Evolutionary conservation across 371 early-diverging fungal genomes (phyloP).

Genomic region (Aphelidium insulamus): DNA sequence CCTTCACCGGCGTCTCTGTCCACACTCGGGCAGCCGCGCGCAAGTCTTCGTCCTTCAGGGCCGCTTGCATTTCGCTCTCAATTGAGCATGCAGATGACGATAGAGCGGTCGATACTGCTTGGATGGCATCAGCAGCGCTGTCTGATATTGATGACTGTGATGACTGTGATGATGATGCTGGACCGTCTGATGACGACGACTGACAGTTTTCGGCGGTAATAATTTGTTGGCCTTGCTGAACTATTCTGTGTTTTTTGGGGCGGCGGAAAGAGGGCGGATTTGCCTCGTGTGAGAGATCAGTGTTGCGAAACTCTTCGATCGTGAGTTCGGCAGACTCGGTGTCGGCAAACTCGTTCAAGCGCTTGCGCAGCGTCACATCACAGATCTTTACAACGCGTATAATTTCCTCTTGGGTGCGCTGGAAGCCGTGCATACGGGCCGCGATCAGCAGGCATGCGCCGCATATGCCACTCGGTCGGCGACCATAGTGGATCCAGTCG

Average conservation of each 20-base stretch:
- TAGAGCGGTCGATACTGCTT: background rate
- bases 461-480: slow-evolving; percentile 96
- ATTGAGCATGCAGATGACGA: background rate
- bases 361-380: slow-evolving; percentile 64
- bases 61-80: slow-evolving; percentile 5
- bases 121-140: background rate
- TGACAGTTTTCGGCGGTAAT: background rate
- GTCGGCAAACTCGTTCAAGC: slow-evolving; percentile 70
- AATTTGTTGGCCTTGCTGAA: slow-evolving; percentile 4
- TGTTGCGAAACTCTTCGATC: slow-evolving; percentile 62
- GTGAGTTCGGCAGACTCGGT: slow-evolving; percentile 75
- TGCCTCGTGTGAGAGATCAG: slow-evolving; percentile 66
- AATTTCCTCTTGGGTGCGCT: slow-evolving; percentile 67
- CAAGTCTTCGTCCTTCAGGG: slow-evolving; percentile 4
- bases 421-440: slow-evolving; percentile 81
- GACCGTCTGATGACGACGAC: background rate
- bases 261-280: slow-evolving; percentile 72
- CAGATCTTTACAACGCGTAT: slow-evolving; percentile 83
- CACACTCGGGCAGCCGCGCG: background rate
- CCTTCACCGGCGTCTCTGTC: slow-evolving; percentile 3
- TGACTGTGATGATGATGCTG: background rate
- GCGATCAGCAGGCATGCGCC: slow-evolving; percentile 92
- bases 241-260: slow-evolving; percentile 18
- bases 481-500: slow-evolving; percentile 94
- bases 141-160: background rate